These are phyloP conservation scores for Penicillium aurantiogriseum DNA, from an alignment of 2,329 filamentous ascomycete genomes.

Conservation along the genomic window DNA sequence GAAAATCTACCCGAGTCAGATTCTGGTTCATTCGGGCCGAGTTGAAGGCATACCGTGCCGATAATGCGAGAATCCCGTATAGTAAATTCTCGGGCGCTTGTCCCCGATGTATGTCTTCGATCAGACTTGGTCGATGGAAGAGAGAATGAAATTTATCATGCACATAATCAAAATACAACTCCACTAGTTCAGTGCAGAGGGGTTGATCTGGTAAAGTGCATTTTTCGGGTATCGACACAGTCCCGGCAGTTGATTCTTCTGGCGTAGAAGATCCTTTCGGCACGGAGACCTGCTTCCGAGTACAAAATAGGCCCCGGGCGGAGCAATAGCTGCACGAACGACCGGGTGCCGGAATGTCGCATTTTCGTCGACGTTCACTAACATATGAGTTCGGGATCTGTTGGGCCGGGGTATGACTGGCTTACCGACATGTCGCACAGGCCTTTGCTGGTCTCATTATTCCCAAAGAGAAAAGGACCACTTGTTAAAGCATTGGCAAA, in stretches of 20 bases:
- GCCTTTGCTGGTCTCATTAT: constrained; percentile 6
- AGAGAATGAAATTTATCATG: constrained; percentile 22
- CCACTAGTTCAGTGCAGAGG: constrained; percentile 14
- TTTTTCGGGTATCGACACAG: background rate
- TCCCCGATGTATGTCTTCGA: constrained; percentile 9
- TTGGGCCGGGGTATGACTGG: background rate
- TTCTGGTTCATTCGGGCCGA: constrained; percentile 4
- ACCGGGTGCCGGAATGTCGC: constrained; percentile 12
- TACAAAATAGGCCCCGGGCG: constrained; percentile 5
- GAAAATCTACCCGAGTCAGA: constrained; percentile 11
- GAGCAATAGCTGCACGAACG: constrained; percentile 13
- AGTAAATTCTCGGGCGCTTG: constrained; percentile 11
- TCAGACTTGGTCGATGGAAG: constrained; percentile 18
- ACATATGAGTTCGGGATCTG: background rate
- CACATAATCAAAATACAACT: constrained; percentile 20
- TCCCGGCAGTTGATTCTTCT: background rate
- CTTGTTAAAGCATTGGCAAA: background rate
- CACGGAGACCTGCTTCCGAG: background rate
- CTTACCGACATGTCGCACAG: constrained; percentile 4
- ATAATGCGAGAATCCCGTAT: constrained; percentile 21
- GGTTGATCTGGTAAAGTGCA: constrained; percentile 1
- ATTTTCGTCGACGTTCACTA: constrained; percentile 16
- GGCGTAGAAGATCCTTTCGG: background rate
- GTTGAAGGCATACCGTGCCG: constrained; percentile 13
- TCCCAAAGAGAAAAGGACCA: background rate